phyloP scores from a whole-genome alignment of 1,139 yeast genomes.

The Pichia norvegensis region DNA sequence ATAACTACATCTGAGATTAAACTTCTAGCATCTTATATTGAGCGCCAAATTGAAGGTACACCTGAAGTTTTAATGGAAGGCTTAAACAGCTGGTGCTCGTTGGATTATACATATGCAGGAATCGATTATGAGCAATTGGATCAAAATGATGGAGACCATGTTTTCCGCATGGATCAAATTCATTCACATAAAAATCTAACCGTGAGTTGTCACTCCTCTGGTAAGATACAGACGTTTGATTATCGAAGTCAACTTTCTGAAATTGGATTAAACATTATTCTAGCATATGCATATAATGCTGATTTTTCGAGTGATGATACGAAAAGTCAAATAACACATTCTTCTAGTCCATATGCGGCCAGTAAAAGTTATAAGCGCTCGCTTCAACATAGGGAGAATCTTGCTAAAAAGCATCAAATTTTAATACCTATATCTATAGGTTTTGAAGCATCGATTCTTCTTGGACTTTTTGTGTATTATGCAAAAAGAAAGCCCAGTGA shows the following conservation, averaged over 20 bases:
- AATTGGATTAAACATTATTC: constrained; percentile 37
- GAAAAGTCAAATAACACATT: constrained; percentile 17
- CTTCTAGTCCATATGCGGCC: constrained; percentile 16
- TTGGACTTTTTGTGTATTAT: constrained; percentile 33
- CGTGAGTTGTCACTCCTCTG: constrained; percentile 1
- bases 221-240: constrained; percentile 32
- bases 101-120: constrained; percentile 27
- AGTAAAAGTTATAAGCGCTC: constrained; percentile 17
- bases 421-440: constrained; percentile 27
- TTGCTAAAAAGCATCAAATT: constrained; percentile 26
- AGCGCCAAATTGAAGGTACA: constrained; percentile 39
- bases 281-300: constrained; percentile 39
- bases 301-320: background rate
- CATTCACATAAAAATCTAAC: constrained; percentile 3
- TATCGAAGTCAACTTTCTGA: constrained; percentile 36
- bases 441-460: constrained; percentile 28
- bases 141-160: background rate
- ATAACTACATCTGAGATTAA: constrained; percentile 46
- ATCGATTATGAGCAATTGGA: background rate
- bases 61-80: constrained; percentile 44
- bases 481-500: constrained; percentile 28
- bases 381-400: constrained; percentile 21
- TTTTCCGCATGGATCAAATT: background rate
- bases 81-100: constrained; percentile 41
- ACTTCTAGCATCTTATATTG: constrained; percentile 41